Evolutionary conservation across 495 filamentous ascomycete genomes (phyloP).

Genomic region (Alectoria sarmentosa): DNA sequence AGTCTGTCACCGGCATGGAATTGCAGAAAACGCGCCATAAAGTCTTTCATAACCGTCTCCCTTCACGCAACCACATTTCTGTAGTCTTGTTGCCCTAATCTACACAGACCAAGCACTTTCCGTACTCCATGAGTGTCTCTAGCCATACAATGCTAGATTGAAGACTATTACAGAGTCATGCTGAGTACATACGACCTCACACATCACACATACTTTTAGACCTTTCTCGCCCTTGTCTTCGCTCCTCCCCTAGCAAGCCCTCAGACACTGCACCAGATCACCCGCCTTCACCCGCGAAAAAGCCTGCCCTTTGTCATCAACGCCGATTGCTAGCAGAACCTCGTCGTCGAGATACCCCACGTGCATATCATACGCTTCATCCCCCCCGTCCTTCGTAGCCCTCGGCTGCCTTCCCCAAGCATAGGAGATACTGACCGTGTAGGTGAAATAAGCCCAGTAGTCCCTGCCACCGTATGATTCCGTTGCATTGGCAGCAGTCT

Average conservation of each 20-base stretch:
- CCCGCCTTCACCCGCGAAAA: constrained; percentile 31
- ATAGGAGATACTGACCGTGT: constrained; percentile 36
- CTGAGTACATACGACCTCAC: no score
- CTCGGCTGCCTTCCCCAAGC: constrained; percentile 31
- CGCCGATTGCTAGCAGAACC: constrained; percentile 33
- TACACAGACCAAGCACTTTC: no score
- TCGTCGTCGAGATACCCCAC: constrained; percentile 36
- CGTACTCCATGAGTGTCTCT: no score
- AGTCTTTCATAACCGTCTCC: no score
- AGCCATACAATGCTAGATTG: no score
- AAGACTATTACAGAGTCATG: no score
- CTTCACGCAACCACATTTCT: no score
- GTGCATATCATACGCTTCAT: constrained; percentile 31
- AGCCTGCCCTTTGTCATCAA: constrained; percentile 32
- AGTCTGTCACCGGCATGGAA: no score
- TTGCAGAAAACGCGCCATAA: no score
- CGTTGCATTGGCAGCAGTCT: constrained; percentile 13
- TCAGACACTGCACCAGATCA: constrained; percentile 34
- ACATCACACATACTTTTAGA: not conserved
- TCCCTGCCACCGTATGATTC: constrained; percentile 24
- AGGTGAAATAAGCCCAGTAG: constrained; percentile 36
- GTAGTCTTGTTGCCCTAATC: no score
- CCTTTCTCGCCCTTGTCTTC: not conserved
- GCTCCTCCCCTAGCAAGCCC: constrained; percentile 30
- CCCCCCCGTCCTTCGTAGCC: constrained; percentile 14